Evolutionary conservation across 192 early-diverging fungal genomes (phyloP).

Genomic region (Gigaspora rosea): DNA sequence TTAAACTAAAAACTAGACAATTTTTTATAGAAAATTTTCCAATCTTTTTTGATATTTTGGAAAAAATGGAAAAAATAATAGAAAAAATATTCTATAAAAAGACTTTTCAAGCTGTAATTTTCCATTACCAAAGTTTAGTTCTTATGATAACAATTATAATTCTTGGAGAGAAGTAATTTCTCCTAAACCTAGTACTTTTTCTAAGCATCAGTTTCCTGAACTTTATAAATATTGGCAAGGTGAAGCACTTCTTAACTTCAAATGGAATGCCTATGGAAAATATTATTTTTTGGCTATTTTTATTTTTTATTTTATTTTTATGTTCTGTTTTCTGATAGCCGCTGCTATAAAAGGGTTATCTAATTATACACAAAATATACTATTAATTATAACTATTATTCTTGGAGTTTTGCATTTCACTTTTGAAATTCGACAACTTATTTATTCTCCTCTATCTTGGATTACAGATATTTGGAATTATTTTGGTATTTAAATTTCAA

Average conservation of each 20-base stretch:
- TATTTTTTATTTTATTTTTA: not conserved
- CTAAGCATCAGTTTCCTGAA: not conserved
- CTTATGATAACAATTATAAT: no score
- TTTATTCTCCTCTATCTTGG: not conserved
- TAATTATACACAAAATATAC: not conserved
- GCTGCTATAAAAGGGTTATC: not conserved
- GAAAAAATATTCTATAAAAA: no score
- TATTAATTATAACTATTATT: not conserved
- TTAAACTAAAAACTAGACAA: no score
- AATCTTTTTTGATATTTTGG: no score
- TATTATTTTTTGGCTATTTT: not conserved
- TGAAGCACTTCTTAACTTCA: slow-evolving; percentile 16
- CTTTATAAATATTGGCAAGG: slow-evolving; percentile 15
- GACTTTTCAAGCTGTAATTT: no score
- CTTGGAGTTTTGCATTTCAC: not conserved
- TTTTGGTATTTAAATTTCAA: no score
- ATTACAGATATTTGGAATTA: not conserved
- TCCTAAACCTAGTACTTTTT: no score
- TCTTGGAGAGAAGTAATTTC: no score
- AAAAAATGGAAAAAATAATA: no score
- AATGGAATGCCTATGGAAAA: not conserved
- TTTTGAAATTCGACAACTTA: slow-evolving; percentile 16
- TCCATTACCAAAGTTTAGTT: no score
- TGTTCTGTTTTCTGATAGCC: not conserved
- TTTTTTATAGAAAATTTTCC: no score